Evolutionary conservation across 2,329 filamentous ascomycete genomes (phyloP).

Genomic region (Cladorrhinum sp.): DNA sequence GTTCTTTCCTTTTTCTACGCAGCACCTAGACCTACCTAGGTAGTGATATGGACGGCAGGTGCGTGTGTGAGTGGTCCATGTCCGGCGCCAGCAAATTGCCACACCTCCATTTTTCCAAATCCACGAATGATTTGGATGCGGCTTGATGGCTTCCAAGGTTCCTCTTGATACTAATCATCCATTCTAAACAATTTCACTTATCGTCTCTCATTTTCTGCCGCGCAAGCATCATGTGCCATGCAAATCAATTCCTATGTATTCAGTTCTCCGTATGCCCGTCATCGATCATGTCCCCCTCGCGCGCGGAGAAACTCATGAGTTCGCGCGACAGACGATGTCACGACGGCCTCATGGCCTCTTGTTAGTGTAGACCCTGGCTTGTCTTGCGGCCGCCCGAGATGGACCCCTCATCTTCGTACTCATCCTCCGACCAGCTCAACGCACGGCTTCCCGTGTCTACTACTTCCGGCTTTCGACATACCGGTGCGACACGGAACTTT

Average conservation of each 20-base stretch:
- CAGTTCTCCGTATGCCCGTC: neutral
- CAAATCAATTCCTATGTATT: neutral
- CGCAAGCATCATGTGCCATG: constrained; percentile 18
- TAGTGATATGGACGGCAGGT: neutral
- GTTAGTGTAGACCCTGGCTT: neutral
- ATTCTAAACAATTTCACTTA: too few relatives aligned
- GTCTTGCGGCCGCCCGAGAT: constrained; percentile 1
- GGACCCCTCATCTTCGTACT: neutral
- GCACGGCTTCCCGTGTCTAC: neutral
- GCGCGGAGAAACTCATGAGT: too few relatives aligned
- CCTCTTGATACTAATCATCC: neutral
- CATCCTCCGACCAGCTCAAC: neutral
- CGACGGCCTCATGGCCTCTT: constrained; percentile 9
- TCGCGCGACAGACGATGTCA: constrained; percentile 20
- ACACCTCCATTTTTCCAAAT: constrained; percentile 12
- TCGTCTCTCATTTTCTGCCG: constrained; percentile 22
- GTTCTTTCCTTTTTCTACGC: too few relatives aligned
- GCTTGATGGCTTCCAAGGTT: neutral
- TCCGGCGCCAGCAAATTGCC: constrained; percentile 20
- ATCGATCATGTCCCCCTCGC: neutral
- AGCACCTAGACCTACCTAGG: too few relatives aligned
- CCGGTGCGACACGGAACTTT: neutral
- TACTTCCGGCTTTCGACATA: neutral
- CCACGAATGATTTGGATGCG: neutral
- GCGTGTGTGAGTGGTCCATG: too few relatives aligned